Evolutionary conservation across 208 protist species (phyloP).

Genomic region (Acanthamoeba royreba): DNA sequence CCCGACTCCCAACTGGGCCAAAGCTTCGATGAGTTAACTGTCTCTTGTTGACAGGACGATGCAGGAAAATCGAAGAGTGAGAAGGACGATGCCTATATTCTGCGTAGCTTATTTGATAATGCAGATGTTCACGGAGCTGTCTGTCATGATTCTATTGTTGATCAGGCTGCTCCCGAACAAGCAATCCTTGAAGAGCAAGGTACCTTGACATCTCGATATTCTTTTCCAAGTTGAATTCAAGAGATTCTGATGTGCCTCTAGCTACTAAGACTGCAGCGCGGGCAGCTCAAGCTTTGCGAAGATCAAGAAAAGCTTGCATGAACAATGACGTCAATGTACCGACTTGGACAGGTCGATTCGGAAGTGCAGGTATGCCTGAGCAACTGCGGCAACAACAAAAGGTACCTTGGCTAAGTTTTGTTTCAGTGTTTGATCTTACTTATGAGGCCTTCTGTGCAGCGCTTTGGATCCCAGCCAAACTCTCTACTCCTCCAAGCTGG

Average conservation of each 20-base stretch:
- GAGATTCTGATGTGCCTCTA: neutral
- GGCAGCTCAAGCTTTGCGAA: conserved; percentile 40
- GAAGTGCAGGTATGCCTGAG: neutral
- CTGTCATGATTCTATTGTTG: conserved; percentile 62
- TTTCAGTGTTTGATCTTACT: neutral
- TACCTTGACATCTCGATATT: neutral
- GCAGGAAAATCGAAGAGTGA: neutral
- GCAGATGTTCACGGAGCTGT: conserved; percentile 1
- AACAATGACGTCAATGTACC: conserved; percentile 16
- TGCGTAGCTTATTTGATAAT: neutral
- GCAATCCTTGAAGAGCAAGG: neutral
- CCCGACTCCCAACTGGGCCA: no score
- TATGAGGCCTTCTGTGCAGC: neutral
- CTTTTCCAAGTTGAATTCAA: neutral
- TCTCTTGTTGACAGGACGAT: no score
- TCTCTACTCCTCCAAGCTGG: neutral
- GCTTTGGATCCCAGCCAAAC: neutral
- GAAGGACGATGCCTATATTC: conserved; percentile 39
- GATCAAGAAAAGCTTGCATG: neutral
- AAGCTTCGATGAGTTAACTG: no score
- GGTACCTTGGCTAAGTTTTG: neutral
- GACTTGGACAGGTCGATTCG: conserved; percentile 62
- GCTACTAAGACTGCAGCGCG: conserved; percentile 52
- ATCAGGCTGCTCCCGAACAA: conserved; percentile 8
- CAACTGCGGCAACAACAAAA: neutral